These are phyloP conservation scores for Blakeslea trispora DNA, from an alignment of 371 early-diverging fungal species.

Conservation along the genomic window DNA sequence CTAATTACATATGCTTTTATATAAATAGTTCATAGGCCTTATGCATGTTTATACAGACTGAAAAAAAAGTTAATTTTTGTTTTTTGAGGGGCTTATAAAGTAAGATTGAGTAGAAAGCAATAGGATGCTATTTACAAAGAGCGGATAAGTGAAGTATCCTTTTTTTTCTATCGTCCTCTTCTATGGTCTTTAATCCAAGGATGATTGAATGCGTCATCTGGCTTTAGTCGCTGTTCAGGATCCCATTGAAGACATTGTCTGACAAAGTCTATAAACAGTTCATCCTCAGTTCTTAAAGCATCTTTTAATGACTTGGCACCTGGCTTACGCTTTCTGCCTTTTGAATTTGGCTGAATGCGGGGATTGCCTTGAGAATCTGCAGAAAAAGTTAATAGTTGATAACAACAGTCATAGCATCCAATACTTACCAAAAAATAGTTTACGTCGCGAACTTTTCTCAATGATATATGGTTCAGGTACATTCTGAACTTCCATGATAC, in stretches of 20 bases:
- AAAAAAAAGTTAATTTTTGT: not conserved
- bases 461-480: constrained; percentile 76
- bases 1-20: no score
- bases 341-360: constrained; percentile 74
- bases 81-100: not conserved
- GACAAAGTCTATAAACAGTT: constrained; percentile 83
- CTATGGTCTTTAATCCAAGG: constrained; percentile 50
- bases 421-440: constrained; percentile 81
- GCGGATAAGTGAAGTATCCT: constrained; percentile 6
- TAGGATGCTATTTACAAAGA: not conserved
- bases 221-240: constrained; percentile 80
- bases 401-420: constrained; percentile 49
- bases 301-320: constrained; percentile 71
- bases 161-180: no score
- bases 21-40: no score
- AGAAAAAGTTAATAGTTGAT: constrained; percentile 27
- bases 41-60: no score
- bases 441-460: constrained; percentile 72
- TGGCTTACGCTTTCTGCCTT: constrained; percentile 85
- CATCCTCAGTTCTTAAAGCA: constrained; percentile 70
- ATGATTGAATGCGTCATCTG: constrained; percentile 77
- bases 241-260: constrained; percentile 83
- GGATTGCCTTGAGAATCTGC: constrained; percentile 68
- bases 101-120: not conserved
- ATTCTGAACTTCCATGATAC: constrained; percentile 91